Percentiles rank a stretch among this genome's conserved stretches.
Evolutionary conservation across 106 monocot species (phyloP).

Genomic region (Acanthochlamys bracteata): DNA sequence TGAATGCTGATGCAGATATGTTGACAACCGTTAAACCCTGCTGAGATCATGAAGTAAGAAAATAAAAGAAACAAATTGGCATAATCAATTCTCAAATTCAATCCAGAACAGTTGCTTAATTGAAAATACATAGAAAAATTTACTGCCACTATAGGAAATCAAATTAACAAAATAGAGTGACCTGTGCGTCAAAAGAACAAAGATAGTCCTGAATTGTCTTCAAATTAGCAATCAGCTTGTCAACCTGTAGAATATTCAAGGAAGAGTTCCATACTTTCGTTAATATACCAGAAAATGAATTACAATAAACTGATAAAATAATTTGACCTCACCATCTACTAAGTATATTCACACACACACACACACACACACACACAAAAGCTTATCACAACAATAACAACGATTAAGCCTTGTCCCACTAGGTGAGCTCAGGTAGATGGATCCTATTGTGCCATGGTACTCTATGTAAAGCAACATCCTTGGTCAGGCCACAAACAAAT

Average conservation of each 20-base stretch:
- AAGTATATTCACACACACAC: too few species aligned
- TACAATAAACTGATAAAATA: background rate
- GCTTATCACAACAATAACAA: too few species aligned
- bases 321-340: too few species aligned
- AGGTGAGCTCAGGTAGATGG: too few species aligned
- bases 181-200: constrained; percentile 92
- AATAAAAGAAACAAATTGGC: background rate
- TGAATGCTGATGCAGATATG: constrained; percentile 92
- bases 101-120: background rate
- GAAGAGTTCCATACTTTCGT: background rate
- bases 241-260: constrained; percentile 40
- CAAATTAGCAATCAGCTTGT: constrained; percentile 79
- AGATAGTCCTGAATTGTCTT: constrained; percentile 98
- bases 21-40: constrained; percentile 85
- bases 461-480: too few species aligned
- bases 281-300: background rate
- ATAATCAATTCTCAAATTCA: background rate
- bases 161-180: constrained; percentile 8
- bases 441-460: too few species aligned
- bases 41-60: constrained; percentile 1
- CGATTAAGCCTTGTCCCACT: too few species aligned
- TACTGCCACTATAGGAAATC: background rate
- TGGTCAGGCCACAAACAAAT: too few species aligned
- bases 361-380: too few species aligned
- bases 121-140: background rate